Evolutionary conservation across 176 grass and related monocot genomes (phyloP).

Genomic region (Musa troglodytarum): DNA sequence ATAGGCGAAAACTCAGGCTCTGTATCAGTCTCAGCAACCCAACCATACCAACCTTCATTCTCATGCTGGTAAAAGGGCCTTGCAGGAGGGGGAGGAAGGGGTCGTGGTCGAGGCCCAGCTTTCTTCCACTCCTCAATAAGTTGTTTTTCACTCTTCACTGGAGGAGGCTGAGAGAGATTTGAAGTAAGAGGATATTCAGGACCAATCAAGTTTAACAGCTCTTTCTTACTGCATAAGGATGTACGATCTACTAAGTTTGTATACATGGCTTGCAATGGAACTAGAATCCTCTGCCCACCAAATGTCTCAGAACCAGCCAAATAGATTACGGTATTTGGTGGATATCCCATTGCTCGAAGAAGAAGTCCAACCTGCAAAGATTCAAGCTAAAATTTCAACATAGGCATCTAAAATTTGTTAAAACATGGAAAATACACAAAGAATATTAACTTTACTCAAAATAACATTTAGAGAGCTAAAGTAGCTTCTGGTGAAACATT

Average conservation of each 20-base stretch:
- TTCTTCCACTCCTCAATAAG: slow-evolving; percentile 86
- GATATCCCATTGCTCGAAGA: slow-evolving; percentile 88
- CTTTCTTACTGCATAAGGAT: slow-evolving; percentile 61
- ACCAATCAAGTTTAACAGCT: slow-evolving; percentile 61
- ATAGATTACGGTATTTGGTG: slow-evolving; percentile 78
- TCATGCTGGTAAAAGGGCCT: slow-evolving; percentile 91
- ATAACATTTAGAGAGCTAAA: background rate
- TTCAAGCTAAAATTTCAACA: background rate
- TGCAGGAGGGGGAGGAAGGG: slow-evolving; percentile 80
- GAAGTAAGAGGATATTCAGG: slow-evolving; percentile 63
- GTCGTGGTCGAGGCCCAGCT: slow-evolving; percentile 73
- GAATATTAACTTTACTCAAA: background rate
- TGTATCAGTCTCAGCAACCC: slow-evolving; percentile 71
- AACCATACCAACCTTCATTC: slow-evolving; percentile 98
- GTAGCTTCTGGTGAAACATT: too few relatives aligned
- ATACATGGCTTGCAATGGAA: slow-evolving; percentile 87
- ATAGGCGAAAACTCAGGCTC: slow-evolving; percentile 54
- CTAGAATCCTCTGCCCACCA: slow-evolving; percentile 81
- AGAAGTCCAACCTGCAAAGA: slow-evolving; percentile 70
- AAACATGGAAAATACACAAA: background rate
- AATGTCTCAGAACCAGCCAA: slow-evolving; percentile 92
- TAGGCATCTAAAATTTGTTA: background rate
- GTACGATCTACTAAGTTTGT: slow-evolving; percentile 75
- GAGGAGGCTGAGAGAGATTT: slow-evolving; percentile 44
- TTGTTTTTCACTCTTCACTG: slow-evolving; percentile 55